Evolutionary conservation across 1,284 basidiomycete genomes (phyloP), one percentile per base, ranked within the genome.

Genomic region (Rhizoctonia solani): DNA sequence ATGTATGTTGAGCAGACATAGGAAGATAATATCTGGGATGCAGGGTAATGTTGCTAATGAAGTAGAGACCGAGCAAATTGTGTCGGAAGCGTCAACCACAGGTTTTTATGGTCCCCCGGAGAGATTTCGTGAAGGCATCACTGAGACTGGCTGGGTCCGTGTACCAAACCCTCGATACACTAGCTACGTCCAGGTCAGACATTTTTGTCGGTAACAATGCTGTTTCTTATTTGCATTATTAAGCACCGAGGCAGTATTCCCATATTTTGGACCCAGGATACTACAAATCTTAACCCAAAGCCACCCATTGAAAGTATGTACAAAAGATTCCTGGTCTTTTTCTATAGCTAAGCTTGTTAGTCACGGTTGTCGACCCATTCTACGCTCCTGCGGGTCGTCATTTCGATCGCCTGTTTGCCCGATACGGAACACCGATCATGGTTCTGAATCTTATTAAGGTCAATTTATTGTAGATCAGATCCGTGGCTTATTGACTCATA

Each of bases 41-140:
- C 19, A 95, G 91, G 97, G 97, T 1, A 93, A 98, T 74, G 97
- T 99, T 1, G 97, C 96, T 0, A 99, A 99, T 74, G 97, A 99
- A 77, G 97, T 99, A 1, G 97, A 99, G 78, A 98, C 95, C 0
- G 97, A 99, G 74, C 97, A 99, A 75, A 97, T 99, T 59, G 95
- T 99, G 0, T 93, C 90, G 2, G 96, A 99, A 75, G 92, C 93
- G 0, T 77, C 95, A 5, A 96, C 94, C 0, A 99, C 95, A 0
- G 86, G 94, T 0, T 95, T 96, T 75, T 92, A 93, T 73, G 88
- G 83, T 74, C 86, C 89, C 54, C 37, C 65, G 19, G 42, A 47
- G 9, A 34, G 58, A 34, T 61, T 46, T 9, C 29, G 29, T 63
- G 71, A 14, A 34, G 71, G 55, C 23, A 32, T 68, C 29, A 16